Conservation (phyloP, 2,329 filamentous ascomycete species). For the Aureobasidium sp. region DNA sequence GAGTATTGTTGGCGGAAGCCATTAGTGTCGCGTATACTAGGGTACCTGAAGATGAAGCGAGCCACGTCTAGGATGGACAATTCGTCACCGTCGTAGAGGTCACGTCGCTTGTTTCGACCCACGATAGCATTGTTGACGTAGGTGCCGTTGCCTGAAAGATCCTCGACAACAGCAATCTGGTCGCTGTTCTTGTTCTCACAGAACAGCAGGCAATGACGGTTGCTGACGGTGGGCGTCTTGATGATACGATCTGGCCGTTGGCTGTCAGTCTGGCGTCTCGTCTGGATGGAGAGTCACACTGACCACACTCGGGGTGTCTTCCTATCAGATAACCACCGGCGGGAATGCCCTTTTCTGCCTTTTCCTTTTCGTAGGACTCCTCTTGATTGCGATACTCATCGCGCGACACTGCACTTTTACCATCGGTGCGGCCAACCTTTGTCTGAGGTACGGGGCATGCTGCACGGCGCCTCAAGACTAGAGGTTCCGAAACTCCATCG, state of each 20-base stretch:
- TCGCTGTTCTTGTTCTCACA: constrained; percentile 50
- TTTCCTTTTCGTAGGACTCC: constrained; percentile 50
- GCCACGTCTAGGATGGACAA: constrained; percentile 78
- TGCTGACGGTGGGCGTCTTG: constrained; percentile 73
- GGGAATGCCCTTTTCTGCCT: constrained; percentile 44
- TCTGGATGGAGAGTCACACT: constrained; percentile 28
- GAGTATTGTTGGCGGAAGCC: constrained; percentile 81
- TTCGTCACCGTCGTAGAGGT: constrained; percentile 83
- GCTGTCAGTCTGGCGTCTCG: neutral
- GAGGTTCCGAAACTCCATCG: constrained; percentile 43
- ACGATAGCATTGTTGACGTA: constrained; percentile 89
- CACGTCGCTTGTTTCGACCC: constrained; percentile 82
- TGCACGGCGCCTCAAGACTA: constrained; percentile 68
- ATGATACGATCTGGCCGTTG: constrained; percentile 54
- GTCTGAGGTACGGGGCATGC: constrained; percentile 53
- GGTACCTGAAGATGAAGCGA: constrained; percentile 87
- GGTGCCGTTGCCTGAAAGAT: constrained; percentile 91
- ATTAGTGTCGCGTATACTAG: constrained; percentile 62
- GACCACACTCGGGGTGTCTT: constrained; percentile 87
- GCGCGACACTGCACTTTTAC: constrained; percentile 38
- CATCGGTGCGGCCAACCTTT: constrained; percentile 28
- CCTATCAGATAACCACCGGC: constrained; percentile 86
- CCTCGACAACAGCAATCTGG: constrained; percentile 68
- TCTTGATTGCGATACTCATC: constrained; percentile 51
- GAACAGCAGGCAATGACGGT: constrained; percentile 68